phyloP scores from a whole-genome alignment of 148 eudicot genomes.

The Heliamphora exappendiculata region DNA sequence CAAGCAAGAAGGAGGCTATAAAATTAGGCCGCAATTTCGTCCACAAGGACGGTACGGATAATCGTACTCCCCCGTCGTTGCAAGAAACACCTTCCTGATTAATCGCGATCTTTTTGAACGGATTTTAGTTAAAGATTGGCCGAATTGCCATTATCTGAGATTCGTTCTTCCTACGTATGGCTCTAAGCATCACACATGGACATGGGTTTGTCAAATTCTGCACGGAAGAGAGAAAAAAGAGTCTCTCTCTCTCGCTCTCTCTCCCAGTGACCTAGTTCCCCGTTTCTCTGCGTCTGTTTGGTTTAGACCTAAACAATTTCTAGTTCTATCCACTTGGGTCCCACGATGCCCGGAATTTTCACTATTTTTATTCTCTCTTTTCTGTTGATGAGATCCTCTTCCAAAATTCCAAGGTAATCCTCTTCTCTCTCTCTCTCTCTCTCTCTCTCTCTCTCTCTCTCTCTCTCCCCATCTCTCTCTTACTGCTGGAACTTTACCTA shows the following conservation, averaged over 20 bases:
- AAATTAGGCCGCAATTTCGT: too few species aligned
- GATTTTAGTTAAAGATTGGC: not conserved
- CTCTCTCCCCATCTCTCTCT: not conserved
- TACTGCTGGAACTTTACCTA: not conserved
- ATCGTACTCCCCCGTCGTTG: not conserved
- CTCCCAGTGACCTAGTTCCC: not conserved
- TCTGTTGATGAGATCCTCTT: conserved; percentile 14
- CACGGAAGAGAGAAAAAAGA: not conserved
- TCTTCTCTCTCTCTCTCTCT: not conserved
- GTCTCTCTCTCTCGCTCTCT: too few species aligned
- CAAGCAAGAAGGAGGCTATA: too few species aligned
- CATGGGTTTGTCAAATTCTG: not conserved
- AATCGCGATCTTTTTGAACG: not conserved
- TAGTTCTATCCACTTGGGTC: conserved; percentile 22
- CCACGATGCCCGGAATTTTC: conserved; percentile 14
- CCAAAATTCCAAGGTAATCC: conserved; percentile 6
- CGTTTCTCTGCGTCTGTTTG: not conserved
- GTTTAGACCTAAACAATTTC: conserved; percentile 6
- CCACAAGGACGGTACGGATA: too few species aligned
- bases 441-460: not conserved
- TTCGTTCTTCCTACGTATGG: not conserved
- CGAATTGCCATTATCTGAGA: not conserved
- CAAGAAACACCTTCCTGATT: not conserved
- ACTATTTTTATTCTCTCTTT: conserved; percentile 14
- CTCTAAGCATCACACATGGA: not conserved